Percentiles rank a stretch among this genome's conserved stretches.
Evolutionary conservation across 441 rosid genomes (phyloP).

Genomic region (Capsella rubella): DNA sequence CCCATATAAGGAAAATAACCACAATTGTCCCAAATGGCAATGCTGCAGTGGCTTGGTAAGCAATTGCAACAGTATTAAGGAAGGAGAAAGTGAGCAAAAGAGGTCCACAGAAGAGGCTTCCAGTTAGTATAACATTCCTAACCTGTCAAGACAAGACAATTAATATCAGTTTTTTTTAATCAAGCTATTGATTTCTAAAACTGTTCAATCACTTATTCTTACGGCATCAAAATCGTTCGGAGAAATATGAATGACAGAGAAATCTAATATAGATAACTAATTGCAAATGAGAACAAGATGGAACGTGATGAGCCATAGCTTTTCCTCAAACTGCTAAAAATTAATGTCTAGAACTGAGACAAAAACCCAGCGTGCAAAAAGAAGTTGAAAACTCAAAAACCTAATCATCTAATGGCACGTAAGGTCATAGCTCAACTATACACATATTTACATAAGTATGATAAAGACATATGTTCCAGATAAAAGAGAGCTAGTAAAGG

Average conservation of each 20-base stretch:
- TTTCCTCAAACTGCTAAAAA: background rate
- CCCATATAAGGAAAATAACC: conserved; percentile 40
- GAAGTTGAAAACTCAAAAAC: background rate
- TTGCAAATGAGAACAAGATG: conserved; percentile 6
- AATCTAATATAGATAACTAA: background rate
- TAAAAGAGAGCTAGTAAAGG: background rate
- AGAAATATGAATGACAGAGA: conserved; percentile 1
- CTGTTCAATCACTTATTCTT: background rate
- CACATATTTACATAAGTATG: background rate
- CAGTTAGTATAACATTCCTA: conserved; percentile 36
- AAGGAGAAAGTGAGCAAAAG: conserved; percentile 37
- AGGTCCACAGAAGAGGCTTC: conserved; percentile 41
- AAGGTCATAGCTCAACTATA: conserved; percentile 3
- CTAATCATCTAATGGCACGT: background rate
- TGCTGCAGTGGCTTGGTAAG: conserved; percentile 38
- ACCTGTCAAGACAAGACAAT: conserved; percentile 32
- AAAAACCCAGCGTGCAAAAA: background rate
- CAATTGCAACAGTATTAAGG: conserved; percentile 36
- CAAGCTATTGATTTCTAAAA: background rate
- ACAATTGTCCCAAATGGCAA: conserved; percentile 38
- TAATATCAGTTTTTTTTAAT: background rate
- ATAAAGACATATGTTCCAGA: background rate
- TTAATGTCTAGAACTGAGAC: background rate
- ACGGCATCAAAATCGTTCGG: background rate
- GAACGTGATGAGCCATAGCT: background rate